A percentile compares a stretch with the other conserved stretches of the same genome.
Evolutionary conservation across 805 yeast genomes (phyloP).

Genomic region (Saccharomycopsis schoenii): DNA sequence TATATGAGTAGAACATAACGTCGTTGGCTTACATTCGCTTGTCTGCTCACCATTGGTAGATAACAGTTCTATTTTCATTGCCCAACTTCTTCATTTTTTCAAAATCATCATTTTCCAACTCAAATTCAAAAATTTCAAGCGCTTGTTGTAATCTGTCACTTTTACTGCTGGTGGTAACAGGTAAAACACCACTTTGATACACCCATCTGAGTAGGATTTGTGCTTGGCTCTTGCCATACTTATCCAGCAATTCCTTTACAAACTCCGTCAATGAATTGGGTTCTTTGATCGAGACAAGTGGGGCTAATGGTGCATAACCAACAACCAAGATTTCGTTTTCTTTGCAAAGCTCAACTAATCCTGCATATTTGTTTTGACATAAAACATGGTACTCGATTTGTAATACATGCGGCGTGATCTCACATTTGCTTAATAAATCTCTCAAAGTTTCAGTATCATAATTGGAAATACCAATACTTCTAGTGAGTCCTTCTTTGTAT

Average conservation of each 20-base stretch:
- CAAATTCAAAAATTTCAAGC: slow-evolving; percentile 45
- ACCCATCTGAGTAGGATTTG: slow-evolving; percentile 65
- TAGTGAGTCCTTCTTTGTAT: slow-evolving; percentile 43
- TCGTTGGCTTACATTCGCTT: background rate
- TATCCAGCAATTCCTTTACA: slow-evolving; percentile 37
- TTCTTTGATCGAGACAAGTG: slow-evolving; percentile 39
- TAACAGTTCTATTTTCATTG: background rate
- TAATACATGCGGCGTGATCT: slow-evolving; percentile 43
- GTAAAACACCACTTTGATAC: slow-evolving; percentile 51
- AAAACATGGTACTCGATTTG: slow-evolving; percentile 62
- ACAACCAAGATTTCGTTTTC: slow-evolving; percentile 42
- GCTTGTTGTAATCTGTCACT: slow-evolving; percentile 47
- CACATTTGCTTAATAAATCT: slow-evolving; percentile 29
- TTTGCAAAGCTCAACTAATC: slow-evolving; percentile 40
- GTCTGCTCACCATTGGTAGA: slow-evolving; percentile 13
- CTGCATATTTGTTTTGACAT: slow-evolving; percentile 59
- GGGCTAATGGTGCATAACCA: slow-evolving; percentile 63
- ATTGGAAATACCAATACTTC: slow-evolving; percentile 54
- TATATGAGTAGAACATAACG: background rate
- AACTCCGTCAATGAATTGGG: slow-evolving; percentile 35
- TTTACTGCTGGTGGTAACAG: slow-evolving; percentile 65
- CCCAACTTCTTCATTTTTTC: slow-evolving; percentile 35
- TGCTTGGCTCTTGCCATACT: slow-evolving; percentile 52
- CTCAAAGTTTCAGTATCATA: slow-evolving; percentile 39
- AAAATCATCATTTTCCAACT: slow-evolving; percentile 43